Evolutionary conservation across 768 basidiomycete genomes (phyloP).

Genomic region (Termitomyces eurrhizus): DNA sequence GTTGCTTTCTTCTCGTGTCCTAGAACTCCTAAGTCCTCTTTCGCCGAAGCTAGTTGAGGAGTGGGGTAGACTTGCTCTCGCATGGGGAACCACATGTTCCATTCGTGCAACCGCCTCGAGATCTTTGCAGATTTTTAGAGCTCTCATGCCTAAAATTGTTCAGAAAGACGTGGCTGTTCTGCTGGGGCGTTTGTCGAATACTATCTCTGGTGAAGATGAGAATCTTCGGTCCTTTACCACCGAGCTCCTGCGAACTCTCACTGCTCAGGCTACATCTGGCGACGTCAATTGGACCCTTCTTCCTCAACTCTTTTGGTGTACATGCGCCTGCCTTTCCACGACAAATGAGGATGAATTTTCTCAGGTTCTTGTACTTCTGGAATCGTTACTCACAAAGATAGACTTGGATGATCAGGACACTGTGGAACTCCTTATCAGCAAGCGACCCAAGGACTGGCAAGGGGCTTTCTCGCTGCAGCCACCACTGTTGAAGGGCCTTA

Average conservation of each 20-base stretch:
- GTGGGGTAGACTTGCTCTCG: slow-evolving; percentile 78
- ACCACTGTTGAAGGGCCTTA: slow-evolving; percentile 68
- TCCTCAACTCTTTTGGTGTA: slow-evolving; percentile 87
- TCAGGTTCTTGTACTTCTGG: slow-evolving; percentile 62
- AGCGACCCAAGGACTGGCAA: slow-evolving; percentile 70
- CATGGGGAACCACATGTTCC: slow-evolving; percentile 85
- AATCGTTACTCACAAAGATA: slow-evolving; percentile 59
- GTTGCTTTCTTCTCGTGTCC: slow-evolving; percentile 58
- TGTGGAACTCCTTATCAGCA: slow-evolving; percentile 63
- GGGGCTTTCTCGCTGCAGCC: slow-evolving; percentile 63
- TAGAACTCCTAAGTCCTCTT: slow-evolving; percentile 65
- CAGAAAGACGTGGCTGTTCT: slow-evolving; percentile 72
- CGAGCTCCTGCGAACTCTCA: slow-evolving; percentile 78
- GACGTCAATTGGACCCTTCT: slow-evolving; percentile 59
- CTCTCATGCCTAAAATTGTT: slow-evolving; percentile 68
- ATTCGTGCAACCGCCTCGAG: slow-evolving; percentile 84
- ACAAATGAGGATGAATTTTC: slow-evolving; percentile 78
- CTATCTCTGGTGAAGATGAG: slow-evolving; percentile 70
- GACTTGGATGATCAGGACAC: slow-evolving; percentile 69
- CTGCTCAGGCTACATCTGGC: slow-evolving; percentile 49
- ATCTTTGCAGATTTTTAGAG: slow-evolving; percentile 87
- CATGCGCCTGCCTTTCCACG: slow-evolving; percentile 76
- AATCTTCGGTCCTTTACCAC: slow-evolving; percentile 80
- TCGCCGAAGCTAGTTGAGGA: slow-evolving; percentile 64
- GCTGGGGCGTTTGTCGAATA: slow-evolving; percentile 79